A percentile compares a stretch with the other conserved stretches of the same genome.
These are phyloP conservation scores for Agaricus blazei DNA, from an alignment of 768 basidiomycete species.

Conservation along the genomic window DNA sequence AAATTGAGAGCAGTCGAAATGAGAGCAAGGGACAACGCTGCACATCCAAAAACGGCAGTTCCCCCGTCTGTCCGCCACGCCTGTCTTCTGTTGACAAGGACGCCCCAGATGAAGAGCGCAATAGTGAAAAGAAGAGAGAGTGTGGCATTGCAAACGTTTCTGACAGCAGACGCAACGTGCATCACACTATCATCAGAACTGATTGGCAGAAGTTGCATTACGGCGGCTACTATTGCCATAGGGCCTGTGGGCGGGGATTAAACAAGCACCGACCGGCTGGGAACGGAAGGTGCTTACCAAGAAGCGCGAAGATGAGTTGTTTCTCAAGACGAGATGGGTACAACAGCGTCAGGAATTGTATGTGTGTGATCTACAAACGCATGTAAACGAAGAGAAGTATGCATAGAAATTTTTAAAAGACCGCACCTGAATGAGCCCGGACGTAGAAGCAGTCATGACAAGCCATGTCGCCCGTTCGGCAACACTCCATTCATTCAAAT, in stretches of 20 bases:
- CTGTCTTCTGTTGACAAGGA: constrained; percentile 79
- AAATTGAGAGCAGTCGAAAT: constrained; percentile 84
- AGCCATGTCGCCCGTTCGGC: constrained; percentile 75
- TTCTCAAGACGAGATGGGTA: constrained; percentile 91
- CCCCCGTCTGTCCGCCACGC: constrained; percentile 98
- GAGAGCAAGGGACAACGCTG: constrained; percentile 78
- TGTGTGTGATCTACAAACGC: constrained; percentile 77
- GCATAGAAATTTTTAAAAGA: background rate
- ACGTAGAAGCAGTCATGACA: constrained; percentile 81
- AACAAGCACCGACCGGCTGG: background rate
- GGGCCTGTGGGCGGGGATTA: constrained; percentile 46
- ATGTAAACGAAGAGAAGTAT: background rate
- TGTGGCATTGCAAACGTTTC: constrained; percentile 94
- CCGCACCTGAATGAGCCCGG: constrained; percentile 78
- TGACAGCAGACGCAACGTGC: constrained; percentile 64
- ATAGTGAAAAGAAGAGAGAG: constrained; percentile 92
- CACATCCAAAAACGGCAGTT: constrained; percentile 88
- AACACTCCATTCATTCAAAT: constrained; percentile 48
- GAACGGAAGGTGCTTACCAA: constrained; percentile 48
- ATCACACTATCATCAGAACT: constrained; percentile 34
- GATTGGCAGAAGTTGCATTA: constrained; percentile 81
- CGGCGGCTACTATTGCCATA: constrained; percentile 76
- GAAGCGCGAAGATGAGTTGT: constrained; percentile 75
- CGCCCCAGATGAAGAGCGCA: constrained; percentile 90
- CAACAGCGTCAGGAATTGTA: constrained; percentile 93